Base-by-base conservation (phyloP, 1,284 basidiomycete species). In the Entoloma clypeatum region DNA sequence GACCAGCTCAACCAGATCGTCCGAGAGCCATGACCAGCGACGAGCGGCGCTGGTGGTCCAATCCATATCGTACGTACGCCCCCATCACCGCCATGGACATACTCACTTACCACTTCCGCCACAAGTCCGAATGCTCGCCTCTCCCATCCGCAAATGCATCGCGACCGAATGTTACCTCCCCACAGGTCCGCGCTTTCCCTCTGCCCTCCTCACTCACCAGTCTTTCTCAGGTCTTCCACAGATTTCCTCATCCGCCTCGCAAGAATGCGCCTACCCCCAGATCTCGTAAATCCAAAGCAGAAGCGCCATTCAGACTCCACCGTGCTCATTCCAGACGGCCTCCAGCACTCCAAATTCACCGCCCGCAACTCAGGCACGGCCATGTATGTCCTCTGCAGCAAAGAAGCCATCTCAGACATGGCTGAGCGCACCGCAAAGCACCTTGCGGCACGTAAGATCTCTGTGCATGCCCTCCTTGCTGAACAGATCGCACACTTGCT, bases 71-170 rank as follows among this genome's bases (percentile, higher is more conserved):
- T 88, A 62, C 52, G 81, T 69, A 26, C 16, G 13, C 37, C 7
- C 39, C 38, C 24, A 17, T 37, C n/a, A 13, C 36, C 6, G 21
- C 28, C 38, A 36, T 42, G 19, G 10, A 30, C 22, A 24, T 34
- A 38, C 43, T 35, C 36, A 21, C 19, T 17, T 19, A 14, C 11
- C 11, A 22, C n/a, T 19, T 33, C n/a, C 49, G n/a, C n/a, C n/a
- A n/a, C n/a, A n/a, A 88, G 86, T 88, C 23, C 72, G 85, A 44
- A 87, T 88, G 79, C 59, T 88, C 4, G 65, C 75, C 2, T 74
- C 74, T 22, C 81, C 84, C 3, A 39, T 84, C 34, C 74, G 85
- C 13, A 59, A 57, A 37, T 86, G 83, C 48, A 46, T 65, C 11
- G 42, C 72, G 8, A 79, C 81, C 3, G 60, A 59, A 7, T 63